Evolutionary conservation across 2,329 filamentous ascomycete species (phyloP).

Genomic region (Colletotrichum sp.): DNA sequence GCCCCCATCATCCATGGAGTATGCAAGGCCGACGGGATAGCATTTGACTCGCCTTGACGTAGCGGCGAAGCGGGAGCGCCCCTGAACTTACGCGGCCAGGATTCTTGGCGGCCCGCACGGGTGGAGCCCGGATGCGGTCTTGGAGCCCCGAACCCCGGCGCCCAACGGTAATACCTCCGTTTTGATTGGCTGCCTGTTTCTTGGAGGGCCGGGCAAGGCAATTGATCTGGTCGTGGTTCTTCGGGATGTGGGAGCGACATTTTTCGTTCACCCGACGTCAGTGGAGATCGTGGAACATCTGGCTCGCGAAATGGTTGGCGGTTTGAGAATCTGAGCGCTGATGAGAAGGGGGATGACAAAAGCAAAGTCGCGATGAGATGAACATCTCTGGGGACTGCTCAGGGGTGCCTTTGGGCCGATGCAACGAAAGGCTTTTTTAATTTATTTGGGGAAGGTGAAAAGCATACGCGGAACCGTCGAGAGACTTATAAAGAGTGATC

Average conservation of each 20-base stretch:
- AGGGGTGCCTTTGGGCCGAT: neutral
- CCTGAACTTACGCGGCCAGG: constrained; percentile 14
- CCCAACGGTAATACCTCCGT: neutral
- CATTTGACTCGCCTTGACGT: neutral
- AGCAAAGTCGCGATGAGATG: neutral
- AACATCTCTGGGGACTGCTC: neutral
- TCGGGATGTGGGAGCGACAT: constrained; percentile 11
- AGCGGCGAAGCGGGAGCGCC: neutral
- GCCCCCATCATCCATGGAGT: neutral
- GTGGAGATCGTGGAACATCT: neutral
- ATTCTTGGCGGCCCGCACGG: constrained; percentile 11
- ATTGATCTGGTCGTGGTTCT: neutral
- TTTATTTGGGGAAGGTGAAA: neutral
- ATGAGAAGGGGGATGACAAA: neutral
- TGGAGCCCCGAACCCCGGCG: neutral
- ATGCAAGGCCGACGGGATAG: neutral
- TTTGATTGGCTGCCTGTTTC: neutral
- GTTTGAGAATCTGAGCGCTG: neutral
- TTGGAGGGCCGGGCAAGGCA: neutral
- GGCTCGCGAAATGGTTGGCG: neutral
- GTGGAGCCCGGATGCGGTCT: neutral
- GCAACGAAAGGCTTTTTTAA: neutral
- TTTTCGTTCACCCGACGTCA: neutral
- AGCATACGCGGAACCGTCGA: neutral
- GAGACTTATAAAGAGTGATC: neutral